Conservation (phyloP, 2,329 filamentous ascomycete species). For the Daldinia eschscholtzii region DNA sequence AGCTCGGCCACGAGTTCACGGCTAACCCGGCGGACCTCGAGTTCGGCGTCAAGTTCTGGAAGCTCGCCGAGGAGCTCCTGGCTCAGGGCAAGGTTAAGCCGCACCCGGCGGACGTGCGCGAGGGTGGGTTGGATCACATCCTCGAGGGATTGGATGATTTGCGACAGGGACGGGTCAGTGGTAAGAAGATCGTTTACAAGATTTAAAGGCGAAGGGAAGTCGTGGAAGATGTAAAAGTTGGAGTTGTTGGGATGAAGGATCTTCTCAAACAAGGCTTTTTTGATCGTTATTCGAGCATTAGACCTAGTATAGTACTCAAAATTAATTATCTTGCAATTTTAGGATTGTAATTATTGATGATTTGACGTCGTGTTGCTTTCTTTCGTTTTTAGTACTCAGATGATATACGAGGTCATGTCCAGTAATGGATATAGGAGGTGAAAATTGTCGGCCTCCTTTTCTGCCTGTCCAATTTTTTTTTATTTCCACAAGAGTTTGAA, state of each 20-base stretch:
- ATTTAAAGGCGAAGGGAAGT: background rate
- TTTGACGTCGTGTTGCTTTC: background rate
- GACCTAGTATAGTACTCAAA: background rate
- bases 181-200: constrained; percentile 29
- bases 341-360: too few relatives aligned
- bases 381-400: background rate
- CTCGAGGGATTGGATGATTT: constrained; percentile 11
- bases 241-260: background rate
- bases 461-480: too few relatives aligned
- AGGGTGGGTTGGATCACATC: background rate
- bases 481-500: too few relatives aligned
- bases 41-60: constrained; percentile 10
- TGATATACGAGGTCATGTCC: too few relatives aligned
- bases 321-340: background rate
- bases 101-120: background rate
- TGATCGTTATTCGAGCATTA: background rate
- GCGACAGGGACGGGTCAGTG: constrained; percentile 11
- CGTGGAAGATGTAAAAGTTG: background rate
- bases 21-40: constrained; percentile 1
- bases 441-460: too few relatives aligned
- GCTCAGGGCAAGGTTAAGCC: constrained; percentile 17
- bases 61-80: background rate
- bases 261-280: background rate
- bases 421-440: too few relatives aligned
- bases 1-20: constrained; percentile 13